These are phyloP conservation scores for Beauveria rudraprayagi DNA, from an alignment of 2,329 filamentous ascomycete genomes.

Conservation along the genomic window DNA sequence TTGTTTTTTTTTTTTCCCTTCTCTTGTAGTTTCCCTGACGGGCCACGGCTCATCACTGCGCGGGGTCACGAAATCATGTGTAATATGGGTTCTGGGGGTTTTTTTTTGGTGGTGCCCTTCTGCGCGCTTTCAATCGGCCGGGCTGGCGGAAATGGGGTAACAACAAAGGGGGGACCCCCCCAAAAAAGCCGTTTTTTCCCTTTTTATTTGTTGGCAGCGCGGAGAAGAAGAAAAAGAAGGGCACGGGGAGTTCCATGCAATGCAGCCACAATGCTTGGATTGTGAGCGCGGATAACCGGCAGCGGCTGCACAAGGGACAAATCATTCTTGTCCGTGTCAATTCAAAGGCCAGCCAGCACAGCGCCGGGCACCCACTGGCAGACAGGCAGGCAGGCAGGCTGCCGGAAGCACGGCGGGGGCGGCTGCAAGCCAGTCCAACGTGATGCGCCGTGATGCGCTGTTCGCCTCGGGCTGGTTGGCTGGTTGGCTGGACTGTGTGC, in stretches of 20 bases:
- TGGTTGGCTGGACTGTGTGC: not conserved
- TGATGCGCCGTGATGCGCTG: not conserved
- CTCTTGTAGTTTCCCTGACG: too few species aligned
- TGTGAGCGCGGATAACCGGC: constrained; percentile 3
- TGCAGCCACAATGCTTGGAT: not conserved
- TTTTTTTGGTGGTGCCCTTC: too few species aligned
- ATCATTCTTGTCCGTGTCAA: not conserved
- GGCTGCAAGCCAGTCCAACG: not conserved
- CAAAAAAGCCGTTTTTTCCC: not conserved
- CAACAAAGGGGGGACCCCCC: not conserved
- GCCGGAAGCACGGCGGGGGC: not conserved
- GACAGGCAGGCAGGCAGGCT: not conserved
- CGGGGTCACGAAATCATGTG: not conserved
- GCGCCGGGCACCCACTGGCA: not conserved
- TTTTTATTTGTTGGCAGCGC: not conserved
- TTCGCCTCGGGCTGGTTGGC: not conserved
- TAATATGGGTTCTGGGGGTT: not conserved
- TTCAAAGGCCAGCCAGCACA: not conserved
- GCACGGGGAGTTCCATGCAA: too few species aligned
- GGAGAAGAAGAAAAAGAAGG: too few species aligned
- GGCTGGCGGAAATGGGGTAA: not conserved
- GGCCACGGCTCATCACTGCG: not conserved
- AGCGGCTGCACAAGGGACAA: constrained; percentile 2
- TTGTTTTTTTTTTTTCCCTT: not conserved
- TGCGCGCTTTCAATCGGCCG: not conserved